Evolutionary conservation across 345 rosid genomes (phyloP), one percentile per base, ranked within the genome.

Genomic region (Populus nigra): DNA sequence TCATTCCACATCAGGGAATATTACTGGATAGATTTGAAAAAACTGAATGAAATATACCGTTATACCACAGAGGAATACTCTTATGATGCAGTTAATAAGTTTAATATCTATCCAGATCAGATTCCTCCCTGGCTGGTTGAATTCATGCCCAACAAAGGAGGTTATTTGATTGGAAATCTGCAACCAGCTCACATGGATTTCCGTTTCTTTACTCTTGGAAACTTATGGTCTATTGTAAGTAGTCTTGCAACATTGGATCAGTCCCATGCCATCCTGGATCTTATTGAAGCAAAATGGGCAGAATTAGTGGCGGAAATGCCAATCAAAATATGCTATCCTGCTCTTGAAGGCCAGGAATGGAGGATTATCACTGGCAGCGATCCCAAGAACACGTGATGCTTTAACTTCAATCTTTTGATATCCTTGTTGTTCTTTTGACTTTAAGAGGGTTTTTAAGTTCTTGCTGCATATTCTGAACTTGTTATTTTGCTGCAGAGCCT

Each of bases 161-260:
- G 98, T 16, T 91, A 92, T 78, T 80, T 92, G 81, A 87, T 94
- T 53, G 97, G 98, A 78, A 94, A 94, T 77, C 89, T 92, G 86
- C 98, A 94, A 83, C 98, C 98, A 0, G 98, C 97, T 47, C 97
- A 92, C 84, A 94, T 94, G 98, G 97, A 94, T 79, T 94, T 94
- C 86, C 91, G 96, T 74, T 91, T 94, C 89, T 94, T 94, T 85
- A 86, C 98, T 71, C 88, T 94, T 61, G 97, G 98, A 72, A 94
- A 94, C 71, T 83, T 94, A 38, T 94, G 97, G 98, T 90, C 97
- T 36, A 77, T 94, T 71, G 86, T 90, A 9, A 83, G 97, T 77
- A 82, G 93, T 76, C 93, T 92, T 59, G 92, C 96, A 50, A 87
- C 94, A 9, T 36, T 73, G 61, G 90, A 92, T 35, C 97, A 92